Evolutionary conservation across 176 grass and related monocot genomes (phyloP).

Genomic region (Carex kokanica): DNA sequence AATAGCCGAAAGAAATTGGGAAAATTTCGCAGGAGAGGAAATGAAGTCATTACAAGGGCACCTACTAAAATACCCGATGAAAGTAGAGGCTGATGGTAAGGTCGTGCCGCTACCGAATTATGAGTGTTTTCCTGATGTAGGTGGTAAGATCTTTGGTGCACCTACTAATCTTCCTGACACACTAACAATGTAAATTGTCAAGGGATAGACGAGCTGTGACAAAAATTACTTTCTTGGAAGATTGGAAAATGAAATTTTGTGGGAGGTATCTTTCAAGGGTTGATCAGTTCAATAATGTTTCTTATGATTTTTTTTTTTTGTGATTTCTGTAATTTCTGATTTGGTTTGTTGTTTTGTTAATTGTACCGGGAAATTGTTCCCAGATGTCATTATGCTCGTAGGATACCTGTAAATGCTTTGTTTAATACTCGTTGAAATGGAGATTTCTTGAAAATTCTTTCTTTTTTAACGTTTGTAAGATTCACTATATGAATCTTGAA

Average conservation of each 20-base stretch:
- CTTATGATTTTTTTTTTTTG: neutral
- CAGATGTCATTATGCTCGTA: conserved; percentile 16
- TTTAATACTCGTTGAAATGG: neutral
- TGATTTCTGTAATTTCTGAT: neutral
- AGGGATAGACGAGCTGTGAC: neutral
- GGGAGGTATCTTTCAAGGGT: neutral
- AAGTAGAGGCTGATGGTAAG: conserved; percentile 66
- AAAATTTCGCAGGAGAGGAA: conserved; percentile 43
- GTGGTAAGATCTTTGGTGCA: conserved; percentile 68
- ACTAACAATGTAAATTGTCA: conserved; percentile 52
- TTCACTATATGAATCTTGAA: neutral
- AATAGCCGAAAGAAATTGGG: conserved; percentile 73
- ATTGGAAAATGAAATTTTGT: neutral
- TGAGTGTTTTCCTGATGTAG: conserved; percentile 81
- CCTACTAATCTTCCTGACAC: conserved; percentile 71
- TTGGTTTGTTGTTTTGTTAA: neutral
- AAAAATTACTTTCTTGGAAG: neutral
- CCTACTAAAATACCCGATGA: conserved; percentile 75
- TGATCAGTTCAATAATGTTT: neutral
- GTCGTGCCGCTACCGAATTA: conserved; percentile 39
- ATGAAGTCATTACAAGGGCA: conserved; percentile 53
- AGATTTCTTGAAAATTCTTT: neutral
- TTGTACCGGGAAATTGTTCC: neutral
- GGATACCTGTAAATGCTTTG: conserved; percentile 9
- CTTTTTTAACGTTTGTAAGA: neutral